phyloP scores from a whole-genome alignment of 2,329 filamentous ascomycete genomes.

The Pseudovirgaria hyperparasitica region DNA sequence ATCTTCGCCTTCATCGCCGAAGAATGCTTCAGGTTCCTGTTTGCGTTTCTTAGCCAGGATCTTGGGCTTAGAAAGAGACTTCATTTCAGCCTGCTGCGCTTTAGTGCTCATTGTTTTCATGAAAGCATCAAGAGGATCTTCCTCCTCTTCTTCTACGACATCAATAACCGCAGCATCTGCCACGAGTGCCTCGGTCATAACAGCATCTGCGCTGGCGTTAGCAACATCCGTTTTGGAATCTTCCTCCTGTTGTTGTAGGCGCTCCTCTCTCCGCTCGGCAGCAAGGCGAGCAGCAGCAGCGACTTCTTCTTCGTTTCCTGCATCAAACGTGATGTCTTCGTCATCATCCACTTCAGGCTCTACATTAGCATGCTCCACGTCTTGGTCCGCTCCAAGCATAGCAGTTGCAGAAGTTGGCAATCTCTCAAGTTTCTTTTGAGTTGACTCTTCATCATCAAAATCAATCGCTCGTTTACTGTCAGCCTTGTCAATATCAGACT shows the following conservation, averaged over 20 bases:
- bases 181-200: conserved; percentile 29
- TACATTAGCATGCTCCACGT: conserved; percentile 43
- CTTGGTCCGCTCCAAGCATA: conserved; percentile 35
- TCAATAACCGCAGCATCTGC: conserved; percentile 20
- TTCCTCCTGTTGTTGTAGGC: conserved; percentile 34
- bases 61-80: too few species aligned
- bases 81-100: conserved; percentile 31
- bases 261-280: conserved; percentile 58
- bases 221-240: conserved; percentile 7
- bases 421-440: conserved; percentile 79
- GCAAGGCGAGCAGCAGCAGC: conserved; percentile 75
- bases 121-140: conserved; percentile 93
- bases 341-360: conserved; percentile 46
- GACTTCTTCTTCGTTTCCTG: conserved; percentile 74
- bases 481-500: background rate
- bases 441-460: conserved; percentile 68
- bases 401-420: conserved; percentile 66
- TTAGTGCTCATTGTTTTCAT: conserved; percentile 65
- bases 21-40: conserved; percentile 47
- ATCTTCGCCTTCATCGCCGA: conserved; percentile 70
- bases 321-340: conserved; percentile 63
- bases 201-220: conserved; percentile 26
- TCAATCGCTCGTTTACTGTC: background rate
- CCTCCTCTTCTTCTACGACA: conserved; percentile 49
- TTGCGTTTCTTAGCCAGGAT: too few species aligned